phyloP scores from a whole-genome alignment of 768 basidiomycete species.

The Jaapia argillacea region DNA sequence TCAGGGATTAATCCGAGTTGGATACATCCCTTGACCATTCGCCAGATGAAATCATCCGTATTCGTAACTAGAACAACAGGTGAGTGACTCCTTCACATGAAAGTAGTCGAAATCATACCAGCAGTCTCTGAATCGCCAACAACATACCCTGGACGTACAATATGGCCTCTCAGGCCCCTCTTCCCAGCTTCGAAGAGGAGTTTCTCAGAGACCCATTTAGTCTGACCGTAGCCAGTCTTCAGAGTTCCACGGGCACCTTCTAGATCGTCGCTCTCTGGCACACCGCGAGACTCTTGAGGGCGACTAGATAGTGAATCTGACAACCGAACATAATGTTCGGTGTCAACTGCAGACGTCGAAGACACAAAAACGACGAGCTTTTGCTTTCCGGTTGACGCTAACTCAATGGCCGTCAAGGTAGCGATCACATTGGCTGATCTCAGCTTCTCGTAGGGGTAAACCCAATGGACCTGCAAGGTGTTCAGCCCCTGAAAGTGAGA shows the following conservation, averaged over 20 bases:
- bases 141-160: slow-evolving; percentile 91
- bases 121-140: slow-evolving; percentile 87
- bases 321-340: slow-evolving; percentile 80
- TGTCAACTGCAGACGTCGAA: slow-evolving; percentile 91
- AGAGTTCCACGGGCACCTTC: slow-evolving; percentile 70
- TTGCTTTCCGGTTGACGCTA: slow-evolving; percentile 63
- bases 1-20: slow-evolving; percentile 96
- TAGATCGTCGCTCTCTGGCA: slow-evolving; percentile 83
- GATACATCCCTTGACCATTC: slow-evolving; percentile 95
- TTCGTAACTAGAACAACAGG: slow-evolving; percentile 73
- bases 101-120: slow-evolving; percentile 37
- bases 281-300: slow-evolving; percentile 40
- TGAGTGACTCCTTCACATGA: background rate
- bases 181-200: slow-evolving; percentile 85
- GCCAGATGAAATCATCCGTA: slow-evolving; percentile 98
- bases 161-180: slow-evolving; percentile 76
- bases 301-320: slow-evolving; percentile 55
- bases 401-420: slow-evolving; percentile 73
- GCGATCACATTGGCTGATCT: slow-evolving; percentile 89
- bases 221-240: slow-evolving; percentile 92
- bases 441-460: slow-evolving; percentile 93
- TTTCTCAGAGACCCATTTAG: slow-evolving; percentile 98
- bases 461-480: slow-evolving; percentile 85
- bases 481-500: background rate
- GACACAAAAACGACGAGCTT: slow-evolving; percentile 89